phyloP scores from a whole-genome alignment of 805 yeast genomes.

The Kodamaea kakaduensis region DNA sequence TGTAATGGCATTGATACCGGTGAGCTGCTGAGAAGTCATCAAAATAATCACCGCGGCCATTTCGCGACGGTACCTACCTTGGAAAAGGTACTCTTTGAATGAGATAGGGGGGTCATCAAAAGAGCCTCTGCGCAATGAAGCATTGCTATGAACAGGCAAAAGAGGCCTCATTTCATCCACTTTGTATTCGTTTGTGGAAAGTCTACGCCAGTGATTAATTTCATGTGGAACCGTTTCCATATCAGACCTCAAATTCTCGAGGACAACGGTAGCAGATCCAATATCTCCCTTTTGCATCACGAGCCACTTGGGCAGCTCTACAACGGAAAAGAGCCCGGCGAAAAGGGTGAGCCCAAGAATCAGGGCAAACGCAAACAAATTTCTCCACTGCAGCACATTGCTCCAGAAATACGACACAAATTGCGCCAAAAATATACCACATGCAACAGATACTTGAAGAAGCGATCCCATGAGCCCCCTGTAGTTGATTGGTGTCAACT shows the following conservation, averaged over 20 bases:
- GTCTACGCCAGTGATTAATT: conserved; percentile 35
- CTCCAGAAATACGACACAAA: conserved; percentile 29
- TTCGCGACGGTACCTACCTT: conserved; percentile 19
- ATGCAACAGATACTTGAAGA: conserved; percentile 35
- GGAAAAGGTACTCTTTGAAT: conserved; percentile 19
- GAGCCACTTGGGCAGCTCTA: conserved; percentile 43
- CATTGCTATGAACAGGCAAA: conserved; percentile 9
- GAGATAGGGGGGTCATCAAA: conserved; percentile 26
- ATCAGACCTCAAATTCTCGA: conserved; percentile 29
- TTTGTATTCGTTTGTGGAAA: conserved; percentile 15
- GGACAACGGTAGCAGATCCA: conserved; percentile 24
- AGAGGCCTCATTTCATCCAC: conserved; percentile 6
- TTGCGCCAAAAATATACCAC: conserved; percentile 36
- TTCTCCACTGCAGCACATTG: conserved; percentile 37
- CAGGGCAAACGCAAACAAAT: conserved; percentile 26
- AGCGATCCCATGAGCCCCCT: conserved; percentile 41
- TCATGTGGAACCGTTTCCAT: conserved; percentile 27
- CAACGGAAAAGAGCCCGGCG: conserved; percentile 28
- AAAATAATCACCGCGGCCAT: conserved; percentile 29
- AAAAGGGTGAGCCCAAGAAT: conserved; percentile 26
- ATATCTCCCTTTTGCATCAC: conserved; percentile 28
- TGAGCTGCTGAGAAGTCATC: conserved; percentile 37
- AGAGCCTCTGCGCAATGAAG: conserved; percentile 22
- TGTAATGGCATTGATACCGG: conserved; percentile 26
- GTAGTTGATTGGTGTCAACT: conserved; percentile 36